Conservation (phyloP, 306 rosid species). For the Casuarina cunninghamiana region DNA sequence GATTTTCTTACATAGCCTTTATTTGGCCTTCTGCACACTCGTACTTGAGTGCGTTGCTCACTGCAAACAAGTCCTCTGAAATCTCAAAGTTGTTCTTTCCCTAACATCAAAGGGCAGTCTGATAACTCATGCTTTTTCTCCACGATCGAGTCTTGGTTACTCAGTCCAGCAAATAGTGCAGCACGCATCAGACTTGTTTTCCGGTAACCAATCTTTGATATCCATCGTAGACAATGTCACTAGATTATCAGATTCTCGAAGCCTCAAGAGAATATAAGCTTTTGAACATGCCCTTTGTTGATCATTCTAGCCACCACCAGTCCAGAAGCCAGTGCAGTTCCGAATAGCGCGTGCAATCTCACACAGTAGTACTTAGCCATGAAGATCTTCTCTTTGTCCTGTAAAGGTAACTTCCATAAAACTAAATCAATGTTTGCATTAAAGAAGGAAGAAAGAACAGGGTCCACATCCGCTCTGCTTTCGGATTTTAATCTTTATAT, state of each 20-base stretch:
- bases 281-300: conserved; percentile 20
- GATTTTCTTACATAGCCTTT: too few relatives aligned
- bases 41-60: too few relatives aligned
- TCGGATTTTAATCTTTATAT: not conserved
- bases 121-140: too few relatives aligned
- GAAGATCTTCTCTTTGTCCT: conserved; percentile 87
- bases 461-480: not conserved
- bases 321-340: conserved; percentile 77
- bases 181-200: too few relatives aligned
- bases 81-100: too few relatives aligned
- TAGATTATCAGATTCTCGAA: not conserved
- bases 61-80: too few relatives aligned
- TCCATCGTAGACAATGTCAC: too few relatives aligned
- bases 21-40: too few relatives aligned
- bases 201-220: too few relatives aligned
- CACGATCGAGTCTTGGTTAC: not conserved
- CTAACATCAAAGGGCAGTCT: too few relatives aligned
- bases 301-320: conserved; percentile 58
- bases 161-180: not conserved
- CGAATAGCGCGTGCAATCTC: conserved; percentile 79
- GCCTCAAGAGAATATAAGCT: conserved; percentile 23
- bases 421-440: not conserved
- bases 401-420: conserved; percentile 12
- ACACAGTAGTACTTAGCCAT: conserved; percentile 93
- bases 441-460: not conserved